These are phyloP conservation scores for Blastomyces emzantsi DNA, from an alignment of 2,329 filamentous ascomycete species.

Conservation along the genomic window DNA sequence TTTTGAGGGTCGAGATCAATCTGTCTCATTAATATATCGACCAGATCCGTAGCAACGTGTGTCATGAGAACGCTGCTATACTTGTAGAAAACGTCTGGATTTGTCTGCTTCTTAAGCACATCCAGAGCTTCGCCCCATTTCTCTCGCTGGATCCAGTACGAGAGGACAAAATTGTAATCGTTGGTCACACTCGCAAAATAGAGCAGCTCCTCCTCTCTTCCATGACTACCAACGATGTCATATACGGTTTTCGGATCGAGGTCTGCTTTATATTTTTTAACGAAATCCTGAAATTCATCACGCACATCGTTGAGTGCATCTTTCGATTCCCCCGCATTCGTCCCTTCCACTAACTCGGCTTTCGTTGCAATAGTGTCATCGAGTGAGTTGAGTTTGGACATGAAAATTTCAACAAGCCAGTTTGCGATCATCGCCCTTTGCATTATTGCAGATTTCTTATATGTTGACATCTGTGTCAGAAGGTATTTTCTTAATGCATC, in stretches of 20 bases:
- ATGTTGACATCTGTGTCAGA: conserved; percentile 67
- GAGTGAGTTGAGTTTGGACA: conserved; percentile 90
- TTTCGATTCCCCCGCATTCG: conserved; percentile 61
- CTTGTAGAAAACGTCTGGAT: conserved; percentile 88
- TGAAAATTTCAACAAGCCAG: conserved; percentile 93
- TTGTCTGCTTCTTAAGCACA: conserved; percentile 86
- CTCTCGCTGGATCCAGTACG: conserved; percentile 95
- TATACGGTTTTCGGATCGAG: conserved; percentile 88
- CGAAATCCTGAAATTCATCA: conserved; percentile 80
- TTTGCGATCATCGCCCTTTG: conserved; percentile 91
- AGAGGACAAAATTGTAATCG: conserved; percentile 89
- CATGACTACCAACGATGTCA: conserved; percentile 92
- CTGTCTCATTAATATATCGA: conserved; percentile 95
- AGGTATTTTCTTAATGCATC: conserved; percentile 89
- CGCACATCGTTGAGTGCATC: conserved; percentile 62
- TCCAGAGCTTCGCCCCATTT: conserved; percentile 79
- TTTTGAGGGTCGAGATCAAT: conserved; percentile 73
- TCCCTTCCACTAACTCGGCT: conserved; percentile 65
- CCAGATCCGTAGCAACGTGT: conserved; percentile 70
- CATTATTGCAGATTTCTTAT: conserved; percentile 80
- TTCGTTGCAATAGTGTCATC: conserved; percentile 91
- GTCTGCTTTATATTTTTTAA: conserved; percentile 73
- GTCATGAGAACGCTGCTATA: conserved; percentile 97
- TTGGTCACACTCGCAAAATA: conserved; percentile 82
- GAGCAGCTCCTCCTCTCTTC: conserved; percentile 82